Conservation (phyloP, 1,284 basidiomycete species). For the Phenoliferia sp. region DNA sequence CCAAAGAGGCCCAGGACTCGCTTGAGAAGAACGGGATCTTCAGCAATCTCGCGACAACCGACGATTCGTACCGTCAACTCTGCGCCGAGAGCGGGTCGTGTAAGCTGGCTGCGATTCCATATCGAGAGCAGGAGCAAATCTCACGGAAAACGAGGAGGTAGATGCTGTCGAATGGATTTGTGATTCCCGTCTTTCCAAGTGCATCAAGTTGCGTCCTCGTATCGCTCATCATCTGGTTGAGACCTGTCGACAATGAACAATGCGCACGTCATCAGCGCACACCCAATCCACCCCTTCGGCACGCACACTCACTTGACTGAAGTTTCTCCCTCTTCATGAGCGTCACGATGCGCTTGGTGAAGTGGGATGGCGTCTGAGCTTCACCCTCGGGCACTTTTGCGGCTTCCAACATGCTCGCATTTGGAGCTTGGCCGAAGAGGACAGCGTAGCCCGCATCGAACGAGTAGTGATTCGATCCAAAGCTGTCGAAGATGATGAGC, state of each 20-base stretch:
- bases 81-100: neutral
- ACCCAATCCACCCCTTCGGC: neutral
- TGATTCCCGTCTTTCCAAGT: neutral
- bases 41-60: neutral
- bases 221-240: neutral
- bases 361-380: neutral
- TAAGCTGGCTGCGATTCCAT: neutral
- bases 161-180: neutral
- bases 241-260: neutral
- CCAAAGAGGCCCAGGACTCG: neutral
- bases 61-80: neutral
- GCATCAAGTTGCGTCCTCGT: neutral
- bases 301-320: neutral
- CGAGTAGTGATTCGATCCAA: neutral
- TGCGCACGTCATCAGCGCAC: neutral
- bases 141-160: neutral
- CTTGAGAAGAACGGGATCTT: neutral
- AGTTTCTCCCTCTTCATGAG: neutral
- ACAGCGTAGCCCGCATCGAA: conserved; percentile 2
- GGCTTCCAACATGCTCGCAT: neutral
- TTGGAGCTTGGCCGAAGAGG: neutral
- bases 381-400: neutral
- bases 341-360: neutral
- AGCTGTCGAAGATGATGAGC: neutral
- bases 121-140: neutral